Evolutionary conservation across 2,329 filamentous ascomycete genomes (phyloP).

Genomic region (Exophiala spinifera): DNA sequence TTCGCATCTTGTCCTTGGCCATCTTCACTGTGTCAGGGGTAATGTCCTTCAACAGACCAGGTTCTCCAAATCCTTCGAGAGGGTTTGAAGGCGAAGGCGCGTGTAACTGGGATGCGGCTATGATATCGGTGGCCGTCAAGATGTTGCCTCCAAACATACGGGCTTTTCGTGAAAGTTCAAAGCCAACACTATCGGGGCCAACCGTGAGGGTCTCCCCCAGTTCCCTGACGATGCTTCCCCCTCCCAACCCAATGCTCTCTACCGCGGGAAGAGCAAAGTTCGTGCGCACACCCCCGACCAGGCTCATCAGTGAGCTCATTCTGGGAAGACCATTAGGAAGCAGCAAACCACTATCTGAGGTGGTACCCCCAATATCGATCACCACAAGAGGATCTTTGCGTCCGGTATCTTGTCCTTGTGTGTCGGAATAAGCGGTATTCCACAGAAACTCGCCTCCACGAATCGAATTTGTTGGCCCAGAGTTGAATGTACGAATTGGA

Average conservation of each 20-base stretch:
- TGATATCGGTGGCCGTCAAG: conserved; percentile 53
- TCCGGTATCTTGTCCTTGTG: background rate
- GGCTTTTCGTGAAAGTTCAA: conserved; percentile 54
- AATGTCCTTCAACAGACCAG: conserved; percentile 9
- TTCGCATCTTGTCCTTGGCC: conserved; percentile 44
- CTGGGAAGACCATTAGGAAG: conserved; percentile 62
- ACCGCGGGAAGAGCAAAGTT: conserved; percentile 60
- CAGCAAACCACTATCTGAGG: conserved; percentile 61
- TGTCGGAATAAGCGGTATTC: conserved; percentile 4
- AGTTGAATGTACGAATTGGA: conserved; percentile 52
- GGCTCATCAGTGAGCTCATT: conserved; percentile 60
- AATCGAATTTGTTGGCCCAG: conserved; percentile 54
- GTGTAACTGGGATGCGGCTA: conserved; percentile 36
- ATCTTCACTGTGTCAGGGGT: conserved; percentile 31
- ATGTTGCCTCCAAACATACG: conserved; percentile 56
- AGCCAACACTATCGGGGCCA: conserved; percentile 62
- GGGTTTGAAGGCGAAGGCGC: background rate
- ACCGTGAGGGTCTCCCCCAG: conserved; percentile 43
- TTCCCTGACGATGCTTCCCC: conserved; percentile 48
- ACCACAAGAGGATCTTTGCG: conserved; percentile 46
- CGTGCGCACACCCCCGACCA: conserved; percentile 61
- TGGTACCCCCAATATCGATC: conserved; percentile 66
- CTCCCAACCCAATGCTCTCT: conserved; percentile 55
- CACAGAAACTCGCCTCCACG: conserved; percentile 45
- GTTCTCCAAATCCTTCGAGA: conserved; percentile 6